Evolutionary conservation across 345 rosid genomes (phyloP), one percentile per base, ranked within the genome.

Genomic region (Durio zibethinus): DNA sequence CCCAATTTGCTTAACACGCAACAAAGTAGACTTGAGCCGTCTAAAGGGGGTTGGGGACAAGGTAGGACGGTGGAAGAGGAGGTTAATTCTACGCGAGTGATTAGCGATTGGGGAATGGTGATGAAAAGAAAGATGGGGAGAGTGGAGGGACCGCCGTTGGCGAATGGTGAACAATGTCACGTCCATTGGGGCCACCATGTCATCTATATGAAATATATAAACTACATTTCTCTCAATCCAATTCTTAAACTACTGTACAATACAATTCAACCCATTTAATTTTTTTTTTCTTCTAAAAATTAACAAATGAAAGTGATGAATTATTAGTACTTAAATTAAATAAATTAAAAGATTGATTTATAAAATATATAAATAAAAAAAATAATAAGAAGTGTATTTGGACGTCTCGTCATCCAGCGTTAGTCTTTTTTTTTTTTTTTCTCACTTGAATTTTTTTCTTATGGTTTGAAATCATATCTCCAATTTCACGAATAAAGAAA

Each of bases 121-220:
- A 29, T 47, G 40, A 31, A 29, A 11, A 7, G n/a, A 60, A 4
- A 43, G 57, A 45, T 7, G 10, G 20, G 21, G 62, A 48, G 79
- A 36, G 81, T 57, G 84, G 80, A 31, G 84, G 82, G 77, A 75
- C 86, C 86, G 83, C 77, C 84, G 27, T 79, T 29, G 74, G 18
- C 52, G 65, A 82, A 80, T 75, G 48, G 80, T 72, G 63, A 73
- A 73, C 75, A 73, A 74, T 66, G 74, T 70, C 79, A 69, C 63
- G 60, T 83, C 78, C 45, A 5, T 38, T 1, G 81, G 85, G 81
- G 76, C 85, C 85, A 80, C 85, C 81, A 67, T 54, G 85, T 82
- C 70, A 74, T 68, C 72, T 31, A 64, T 20, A 20, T 64, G 25
- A n/a, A n/a, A n/a, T n/a, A n/a, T n/a, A n/a, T n/a, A n/a, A n/a